Conservation (phyloP, 345 rosid species). For the Heritiera littoralis region DNA sequence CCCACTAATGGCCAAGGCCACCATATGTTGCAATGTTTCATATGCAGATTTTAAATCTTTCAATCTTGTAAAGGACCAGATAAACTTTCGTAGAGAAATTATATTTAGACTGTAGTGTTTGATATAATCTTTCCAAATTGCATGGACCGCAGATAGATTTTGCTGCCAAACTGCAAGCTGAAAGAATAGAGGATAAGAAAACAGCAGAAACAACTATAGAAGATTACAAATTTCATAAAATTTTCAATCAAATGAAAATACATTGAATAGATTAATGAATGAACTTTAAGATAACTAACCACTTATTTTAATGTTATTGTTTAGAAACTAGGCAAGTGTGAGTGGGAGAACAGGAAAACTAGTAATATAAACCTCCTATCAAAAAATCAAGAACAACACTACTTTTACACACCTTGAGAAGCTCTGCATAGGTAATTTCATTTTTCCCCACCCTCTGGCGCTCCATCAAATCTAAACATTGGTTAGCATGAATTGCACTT, state of each 20-base stretch:
- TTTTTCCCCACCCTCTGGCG: slow-evolving; percentile 61
- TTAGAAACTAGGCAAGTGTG: background rate
- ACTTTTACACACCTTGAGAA: slow-evolving; percentile 65
- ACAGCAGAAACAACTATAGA: background rate
- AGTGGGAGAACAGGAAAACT: slow-evolving; percentile 4
- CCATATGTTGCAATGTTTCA: slow-evolving; percentile 73
- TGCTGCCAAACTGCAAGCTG: slow-evolving; percentile 84
- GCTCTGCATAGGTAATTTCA: slow-evolving; percentile 65
- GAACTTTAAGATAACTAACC: background rate
- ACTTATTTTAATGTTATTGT: background rate
- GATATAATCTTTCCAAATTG: slow-evolving; percentile 64
- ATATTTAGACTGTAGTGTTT: slow-evolving; percentile 58
- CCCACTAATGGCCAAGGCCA: slow-evolving; percentile 46
- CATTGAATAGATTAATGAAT: background rate
- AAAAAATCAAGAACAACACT: slow-evolving; percentile 10
- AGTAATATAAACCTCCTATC: slow-evolving; percentile 1
- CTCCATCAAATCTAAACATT: slow-evolving; percentile 88
- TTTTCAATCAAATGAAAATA: background rate
- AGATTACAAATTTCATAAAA: background rate
- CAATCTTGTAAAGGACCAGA: slow-evolving; percentile 65
- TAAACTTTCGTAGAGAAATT: slow-evolving; percentile 48
- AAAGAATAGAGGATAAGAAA: slow-evolving; percentile 12
- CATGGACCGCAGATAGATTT: slow-evolving; percentile 54
- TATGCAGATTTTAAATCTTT: slow-evolving; percentile 71
- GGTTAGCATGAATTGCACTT: slow-evolving; percentile 43